Percentiles rank a stretch among this genome's conserved stretches.
phyloP scores from a whole-genome alignment of 495 filamentous ascomycete genomes.

The Usnea hakonensis region DNA sequence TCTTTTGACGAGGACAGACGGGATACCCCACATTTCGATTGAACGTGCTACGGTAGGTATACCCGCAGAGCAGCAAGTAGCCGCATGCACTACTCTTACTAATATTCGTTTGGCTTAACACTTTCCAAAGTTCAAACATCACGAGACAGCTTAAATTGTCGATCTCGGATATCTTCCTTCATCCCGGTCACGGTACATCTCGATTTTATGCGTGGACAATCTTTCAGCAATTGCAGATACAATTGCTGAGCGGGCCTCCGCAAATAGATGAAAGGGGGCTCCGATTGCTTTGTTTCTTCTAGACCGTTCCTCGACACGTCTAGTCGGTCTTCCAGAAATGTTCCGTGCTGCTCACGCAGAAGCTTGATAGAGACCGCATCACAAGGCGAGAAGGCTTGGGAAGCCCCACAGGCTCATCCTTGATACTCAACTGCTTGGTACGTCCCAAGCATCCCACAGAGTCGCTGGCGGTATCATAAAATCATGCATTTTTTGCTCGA shows the following conservation, averaged over 20 bases:
- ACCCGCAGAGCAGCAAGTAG: not conserved
- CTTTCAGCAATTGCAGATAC: too few relatives aligned
- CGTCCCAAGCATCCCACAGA: not conserved
- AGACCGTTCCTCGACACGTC: not conserved
- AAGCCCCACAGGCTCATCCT: not conserved
- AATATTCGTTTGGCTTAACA: too few relatives aligned
- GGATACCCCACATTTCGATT: not conserved
- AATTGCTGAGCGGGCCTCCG: too few relatives aligned
- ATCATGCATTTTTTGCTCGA: not conserved
- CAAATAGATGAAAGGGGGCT: not conserved
- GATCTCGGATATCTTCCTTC: not conserved
- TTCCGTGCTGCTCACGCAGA: not conserved
- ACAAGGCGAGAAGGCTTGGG: not conserved
- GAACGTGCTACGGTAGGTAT: not conserved
- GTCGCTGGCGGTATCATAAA: not conserved
- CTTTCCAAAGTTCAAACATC: too few relatives aligned
- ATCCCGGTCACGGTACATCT: not conserved
- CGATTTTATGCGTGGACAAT: too few relatives aligned
- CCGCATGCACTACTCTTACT: not conserved
- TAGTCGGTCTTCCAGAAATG: not conserved
- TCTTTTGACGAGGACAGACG: too few relatives aligned
- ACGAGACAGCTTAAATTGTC: not conserved
- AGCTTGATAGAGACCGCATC: not conserved
- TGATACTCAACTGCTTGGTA: not conserved
- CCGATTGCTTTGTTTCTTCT: not conserved